Conservation (phyloP, 73 alveolate species). For the Paramecium pentaurelia region DNA sequence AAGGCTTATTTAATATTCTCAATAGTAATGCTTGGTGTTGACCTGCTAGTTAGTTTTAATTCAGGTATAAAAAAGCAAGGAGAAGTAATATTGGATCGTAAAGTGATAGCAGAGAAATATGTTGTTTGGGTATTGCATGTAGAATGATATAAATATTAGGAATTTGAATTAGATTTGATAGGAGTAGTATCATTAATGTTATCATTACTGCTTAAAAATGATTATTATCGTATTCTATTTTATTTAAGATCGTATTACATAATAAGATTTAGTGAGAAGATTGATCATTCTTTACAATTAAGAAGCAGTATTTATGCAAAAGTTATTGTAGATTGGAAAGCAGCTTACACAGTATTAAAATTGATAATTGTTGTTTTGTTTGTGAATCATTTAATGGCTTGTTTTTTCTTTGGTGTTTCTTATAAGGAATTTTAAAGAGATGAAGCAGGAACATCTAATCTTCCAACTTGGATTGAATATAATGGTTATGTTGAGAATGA, state of each 20-base stretch:
- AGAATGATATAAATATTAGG: not conserved
- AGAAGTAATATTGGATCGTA: not conserved
- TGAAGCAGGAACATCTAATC: not conserved
- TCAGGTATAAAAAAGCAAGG: not conserved
- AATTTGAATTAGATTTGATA: slow-evolving; percentile 27
- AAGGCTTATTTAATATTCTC: not conserved
- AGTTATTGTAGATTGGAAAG: not conserved
- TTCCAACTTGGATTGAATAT: not conserved
- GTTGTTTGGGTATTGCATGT: not conserved
- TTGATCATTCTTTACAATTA: slow-evolving; percentile 9
- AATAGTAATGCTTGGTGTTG: not conserved
- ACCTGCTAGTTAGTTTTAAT: not conserved
- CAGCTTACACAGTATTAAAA: not conserved
- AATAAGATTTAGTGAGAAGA: not conserved
- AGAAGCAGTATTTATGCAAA: not conserved
- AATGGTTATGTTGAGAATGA: not conserved
- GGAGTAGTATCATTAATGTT: not conserved
- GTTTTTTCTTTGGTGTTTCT: not conserved
- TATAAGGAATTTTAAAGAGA: not conserved
- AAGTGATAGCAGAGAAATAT: not conserved
- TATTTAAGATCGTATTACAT: not conserved
- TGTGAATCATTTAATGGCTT: slow-evolving; percentile 32
- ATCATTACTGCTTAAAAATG: not conserved
- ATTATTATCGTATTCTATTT: not conserved
- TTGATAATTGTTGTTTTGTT: not conserved